These are phyloP conservation scores for Clitoria ternatea DNA, from an alignment of 306 rosid genomes.

Conservation along the genomic window DNA sequence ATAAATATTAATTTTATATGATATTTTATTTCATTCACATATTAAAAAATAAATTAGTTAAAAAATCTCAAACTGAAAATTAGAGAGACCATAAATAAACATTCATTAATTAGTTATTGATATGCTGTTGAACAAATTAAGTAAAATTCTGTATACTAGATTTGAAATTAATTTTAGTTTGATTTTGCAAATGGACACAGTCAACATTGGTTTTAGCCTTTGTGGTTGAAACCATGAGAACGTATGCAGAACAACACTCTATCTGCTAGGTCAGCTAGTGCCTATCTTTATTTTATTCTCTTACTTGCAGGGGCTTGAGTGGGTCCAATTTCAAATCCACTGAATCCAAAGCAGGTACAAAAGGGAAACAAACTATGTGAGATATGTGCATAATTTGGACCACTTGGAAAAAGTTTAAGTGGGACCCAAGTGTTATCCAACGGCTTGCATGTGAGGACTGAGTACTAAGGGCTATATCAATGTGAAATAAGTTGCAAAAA, in stretches of 20 bases:
- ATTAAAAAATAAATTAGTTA: too few relatives aligned
- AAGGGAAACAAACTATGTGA: slow-evolving; percentile 11
- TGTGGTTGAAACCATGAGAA: slow-evolving; percentile 30
- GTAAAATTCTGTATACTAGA: background rate
- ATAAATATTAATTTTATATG: too few relatives aligned
- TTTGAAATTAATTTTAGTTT: background rate
- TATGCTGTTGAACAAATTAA: background rate
- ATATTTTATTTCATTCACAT: too few relatives aligned
- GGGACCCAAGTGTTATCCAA: background rate
- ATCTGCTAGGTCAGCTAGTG: slow-evolving; percentile 13
- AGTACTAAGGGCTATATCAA: too few relatives aligned
- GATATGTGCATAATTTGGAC: slow-evolving; percentile 1
- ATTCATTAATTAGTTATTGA: background rate
- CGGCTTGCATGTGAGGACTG: background rate
- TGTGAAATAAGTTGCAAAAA: too few relatives aligned
- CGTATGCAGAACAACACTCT: background rate
- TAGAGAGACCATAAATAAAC: too few relatives aligned
- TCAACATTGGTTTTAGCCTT: background rate
- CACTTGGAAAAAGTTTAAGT: background rate
- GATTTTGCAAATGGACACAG: slow-evolving; percentile 13
- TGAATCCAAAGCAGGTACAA: slow-evolving; percentile 26
- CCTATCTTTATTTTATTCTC: slow-evolving; percentile 33
- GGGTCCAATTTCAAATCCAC: slow-evolving; percentile 46
- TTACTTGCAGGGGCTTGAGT: slow-evolving; percentile 29
- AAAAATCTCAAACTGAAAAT: too few relatives aligned